phyloP scores from a whole-genome alignment of 129 eudicot species.

The Flaveria ramosissima region DNA sequence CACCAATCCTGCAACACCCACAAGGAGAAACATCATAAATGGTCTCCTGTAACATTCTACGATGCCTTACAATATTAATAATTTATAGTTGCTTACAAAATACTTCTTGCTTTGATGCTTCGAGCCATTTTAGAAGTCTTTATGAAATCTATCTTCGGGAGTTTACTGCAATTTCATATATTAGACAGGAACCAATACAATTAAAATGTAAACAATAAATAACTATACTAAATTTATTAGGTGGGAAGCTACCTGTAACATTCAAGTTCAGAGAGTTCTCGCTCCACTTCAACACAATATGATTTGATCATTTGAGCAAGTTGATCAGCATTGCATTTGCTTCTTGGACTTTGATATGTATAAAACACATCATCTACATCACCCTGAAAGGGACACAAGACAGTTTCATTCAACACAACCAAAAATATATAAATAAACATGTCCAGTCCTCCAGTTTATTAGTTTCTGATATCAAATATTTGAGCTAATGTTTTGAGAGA shows the following conservation, averaged over 20 bases:
- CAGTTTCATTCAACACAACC: neutral
- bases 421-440: neutral
- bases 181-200: constrained; percentile 5
- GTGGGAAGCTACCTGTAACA: constrained; percentile 16
- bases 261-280: constrained; percentile 27
- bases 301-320: constrained; percentile 17
- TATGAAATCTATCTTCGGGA: constrained; percentile 16
- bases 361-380: constrained; percentile 6
- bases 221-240: neutral
- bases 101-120: constrained; percentile 32
- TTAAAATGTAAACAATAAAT: neutral
- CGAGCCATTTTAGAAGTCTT: constrained; percentile 22
- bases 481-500: neutral
- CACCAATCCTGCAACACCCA: constrained; percentile 33
- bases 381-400: constrained; percentile 7
- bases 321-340: constrained; percentile 4
- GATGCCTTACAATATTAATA: neutral
- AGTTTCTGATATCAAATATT: neutral
- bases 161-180: constrained; percentile 28
- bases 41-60: neutral
- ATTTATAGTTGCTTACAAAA: constrained; percentile 21
- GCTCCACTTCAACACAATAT: constrained; percentile 26
- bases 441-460: neutral
- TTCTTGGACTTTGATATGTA: constrained; percentile 5
- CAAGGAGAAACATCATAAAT: neutral